Evolutionary conservation across 176 grass and related monocot species (phyloP).

Genomic region (Areca catechu): DNA sequence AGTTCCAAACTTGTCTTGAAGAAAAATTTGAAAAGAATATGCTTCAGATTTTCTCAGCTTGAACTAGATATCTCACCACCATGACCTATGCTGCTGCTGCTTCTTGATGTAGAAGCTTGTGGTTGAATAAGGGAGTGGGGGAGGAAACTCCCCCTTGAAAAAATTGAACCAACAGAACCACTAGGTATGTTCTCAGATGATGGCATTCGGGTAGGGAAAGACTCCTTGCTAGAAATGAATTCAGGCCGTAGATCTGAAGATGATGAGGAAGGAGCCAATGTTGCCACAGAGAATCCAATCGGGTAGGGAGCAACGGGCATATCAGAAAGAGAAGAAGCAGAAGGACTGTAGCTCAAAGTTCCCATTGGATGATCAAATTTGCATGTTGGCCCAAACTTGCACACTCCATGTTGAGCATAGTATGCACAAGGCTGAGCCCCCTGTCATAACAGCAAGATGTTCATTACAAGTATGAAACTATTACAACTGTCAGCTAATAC

Average conservation of each 20-base stretch:
- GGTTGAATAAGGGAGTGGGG: no score
- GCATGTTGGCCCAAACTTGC: slow-evolving; percentile 74
- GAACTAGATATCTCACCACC: slow-evolving; percentile 13
- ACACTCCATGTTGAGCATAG: slow-evolving; percentile 70
- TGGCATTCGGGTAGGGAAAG: slow-evolving; percentile 31
- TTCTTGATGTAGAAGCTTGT: no score
- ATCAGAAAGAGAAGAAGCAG: slow-evolving; percentile 49
- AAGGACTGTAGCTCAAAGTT: slow-evolving; percentile 54
- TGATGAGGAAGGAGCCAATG: slow-evolving; percentile 48
- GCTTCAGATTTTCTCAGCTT: slow-evolving; percentile 13
- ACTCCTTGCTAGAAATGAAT: slow-evolving; percentile 44
- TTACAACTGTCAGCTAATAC: no score
- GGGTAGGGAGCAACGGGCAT: slow-evolving; percentile 51
- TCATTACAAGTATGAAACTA: no score
- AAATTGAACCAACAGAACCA: slow-evolving; percentile 33
- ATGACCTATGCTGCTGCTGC: background rate
- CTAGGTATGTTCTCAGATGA: slow-evolving; percentile 12
- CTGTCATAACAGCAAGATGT: slow-evolving; percentile 9
- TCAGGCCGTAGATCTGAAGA: slow-evolving; percentile 47
- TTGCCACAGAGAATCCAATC: slow-evolving; percentile 41
- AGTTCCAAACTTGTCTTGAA: no score
- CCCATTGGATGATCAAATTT: slow-evolving; percentile 77
- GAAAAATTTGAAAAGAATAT: no score
- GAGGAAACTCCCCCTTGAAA: slow-evolving; percentile 15
- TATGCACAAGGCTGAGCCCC: slow-evolving; percentile 61